Evolutionary conservation across 257 asterid species (phyloP).

Genomic region (Fraxinus cuspidata): DNA sequence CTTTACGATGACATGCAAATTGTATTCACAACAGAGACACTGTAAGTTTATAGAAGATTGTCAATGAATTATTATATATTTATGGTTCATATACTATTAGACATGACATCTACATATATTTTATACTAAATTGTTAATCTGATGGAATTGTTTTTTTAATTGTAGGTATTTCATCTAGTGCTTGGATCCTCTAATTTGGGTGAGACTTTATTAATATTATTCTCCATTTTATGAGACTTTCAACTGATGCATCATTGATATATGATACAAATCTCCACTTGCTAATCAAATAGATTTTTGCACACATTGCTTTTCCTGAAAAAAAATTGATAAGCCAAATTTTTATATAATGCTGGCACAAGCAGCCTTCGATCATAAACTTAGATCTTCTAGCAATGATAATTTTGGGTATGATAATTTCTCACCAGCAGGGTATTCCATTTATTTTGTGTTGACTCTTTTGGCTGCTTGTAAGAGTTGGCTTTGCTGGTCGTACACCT

Average conservation of each 20-base stretch:
- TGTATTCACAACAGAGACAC: not conserved
- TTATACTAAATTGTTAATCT: conserved; percentile 21
- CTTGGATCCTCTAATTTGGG: conserved; percentile 89
- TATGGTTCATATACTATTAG: not conserved
- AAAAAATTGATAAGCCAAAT: conserved; percentile 1
- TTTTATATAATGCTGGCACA: conserved; percentile 2
- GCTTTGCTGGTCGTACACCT: conserved; percentile 79
- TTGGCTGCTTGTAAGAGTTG: conserved; percentile 93
- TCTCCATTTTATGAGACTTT: conserved; percentile 1
- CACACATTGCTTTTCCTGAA: conserved; percentile 1
- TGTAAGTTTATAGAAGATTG: not conserved
- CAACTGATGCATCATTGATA: conserved; percentile 20
- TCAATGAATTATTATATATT: not conserved
- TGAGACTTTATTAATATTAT: conserved; percentile 42
- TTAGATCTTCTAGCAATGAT: not conserved
- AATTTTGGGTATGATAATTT: conserved; percentile 18
- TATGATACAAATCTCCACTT: conserved; percentile 10
- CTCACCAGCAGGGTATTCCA: conserved; percentile 70
- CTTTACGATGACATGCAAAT: conserved; percentile 16
- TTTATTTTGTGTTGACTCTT: conserved; percentile 67
- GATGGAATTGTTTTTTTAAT: conserved; percentile 28
- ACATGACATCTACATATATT: not conserved
- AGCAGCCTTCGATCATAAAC: conserved; percentile 10
- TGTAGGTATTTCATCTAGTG: conserved; percentile 92
- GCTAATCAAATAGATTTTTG: conserved; percentile 10